These are phyloP conservation scores for Xylaria flabelliformis DNA, from an alignment of 495 filamentous ascomycete species.

Conservation along the genomic window DNA sequence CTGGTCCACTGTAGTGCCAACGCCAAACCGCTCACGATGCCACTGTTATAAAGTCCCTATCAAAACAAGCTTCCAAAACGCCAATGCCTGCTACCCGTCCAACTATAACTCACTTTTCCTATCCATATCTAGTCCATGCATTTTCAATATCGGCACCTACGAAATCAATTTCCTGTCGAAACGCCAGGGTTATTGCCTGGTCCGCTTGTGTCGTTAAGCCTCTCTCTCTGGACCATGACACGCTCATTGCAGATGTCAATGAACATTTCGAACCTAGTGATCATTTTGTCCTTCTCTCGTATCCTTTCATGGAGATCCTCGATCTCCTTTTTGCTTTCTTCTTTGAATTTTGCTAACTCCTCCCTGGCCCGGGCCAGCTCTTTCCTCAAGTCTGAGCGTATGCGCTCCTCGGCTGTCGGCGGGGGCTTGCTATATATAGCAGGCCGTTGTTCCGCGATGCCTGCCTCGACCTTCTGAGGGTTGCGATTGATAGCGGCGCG, in stretches of 20 bases:
- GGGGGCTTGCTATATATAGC: conserved; percentile 64
- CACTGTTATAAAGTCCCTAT: background rate
- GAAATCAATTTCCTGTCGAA: conserved; percentile 19
- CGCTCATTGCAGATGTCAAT: conserved; percentile 66
- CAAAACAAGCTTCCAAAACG: conserved; percentile 21
- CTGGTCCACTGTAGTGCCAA: conserved; percentile 21
- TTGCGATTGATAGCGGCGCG: conserved; percentile 64
- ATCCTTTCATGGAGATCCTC: conserved; percentile 56
- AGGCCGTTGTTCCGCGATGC: conserved; percentile 56
- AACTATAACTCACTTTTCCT: conserved; percentile 25
- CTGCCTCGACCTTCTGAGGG: conserved; percentile 59
- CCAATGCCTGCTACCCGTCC: conserved; percentile 23
- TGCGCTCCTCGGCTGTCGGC: conserved; percentile 61
- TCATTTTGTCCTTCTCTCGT: conserved; percentile 59
- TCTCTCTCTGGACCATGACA: conserved; percentile 59
- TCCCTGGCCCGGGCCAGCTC: conserved; percentile 57
- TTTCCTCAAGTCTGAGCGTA: conserved; percentile 58
- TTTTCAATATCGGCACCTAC: conserved; percentile 29
- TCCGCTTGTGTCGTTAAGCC: conserved; percentile 41
- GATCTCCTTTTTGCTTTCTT: conserved; percentile 55
- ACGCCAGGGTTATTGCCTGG: conserved; percentile 30
- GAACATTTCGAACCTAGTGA: conserved; percentile 64
- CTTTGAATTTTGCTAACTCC: conserved; percentile 54
- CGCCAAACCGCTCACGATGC: conserved; percentile 26
- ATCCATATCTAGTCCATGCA: conserved; percentile 22